Evolutionary conservation across 805 yeast species (phyloP).

Genomic region (Cyberlindnera maclurae): DNA sequence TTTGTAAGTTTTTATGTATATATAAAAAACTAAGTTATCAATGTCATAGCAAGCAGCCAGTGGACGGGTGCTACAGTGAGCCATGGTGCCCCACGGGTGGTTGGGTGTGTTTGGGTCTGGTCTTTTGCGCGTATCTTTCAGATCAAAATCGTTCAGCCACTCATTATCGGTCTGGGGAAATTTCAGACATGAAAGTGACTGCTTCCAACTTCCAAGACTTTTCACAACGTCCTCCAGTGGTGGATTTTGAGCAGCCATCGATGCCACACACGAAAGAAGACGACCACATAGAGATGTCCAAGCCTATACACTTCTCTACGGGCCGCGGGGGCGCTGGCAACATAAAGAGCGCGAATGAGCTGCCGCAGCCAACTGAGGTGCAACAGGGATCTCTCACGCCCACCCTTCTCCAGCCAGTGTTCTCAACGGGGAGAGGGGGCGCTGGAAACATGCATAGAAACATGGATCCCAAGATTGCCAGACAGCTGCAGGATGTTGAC

Average conservation of each 20-base stretch:
- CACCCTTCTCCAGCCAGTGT: slow-evolving; percentile 43
- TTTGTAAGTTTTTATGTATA: not conserved
- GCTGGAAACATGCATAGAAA: slow-evolving; percentile 68
- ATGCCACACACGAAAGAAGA: too few relatives aligned
- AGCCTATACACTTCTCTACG: slow-evolving; percentile 44
- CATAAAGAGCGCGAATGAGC: slow-evolving; percentile 36
- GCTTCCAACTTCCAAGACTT: not conserved
- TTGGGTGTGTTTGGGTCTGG: too few relatives aligned
- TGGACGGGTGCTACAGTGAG: too few relatives aligned
- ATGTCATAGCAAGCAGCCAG: too few relatives aligned
- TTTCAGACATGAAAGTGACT: too few relatives aligned
- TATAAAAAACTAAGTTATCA: not conserved
- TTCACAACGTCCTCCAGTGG: not conserved
- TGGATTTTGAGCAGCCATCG: too few relatives aligned
- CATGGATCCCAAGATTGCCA: slow-evolving; percentile 47
- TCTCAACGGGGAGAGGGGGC: slow-evolving; percentile 75
- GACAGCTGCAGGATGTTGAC: slow-evolving; percentile 65
- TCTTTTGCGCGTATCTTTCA: too few relatives aligned
- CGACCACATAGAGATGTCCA: slow-evolving; percentile 4
- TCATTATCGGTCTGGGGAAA: too few relatives aligned
- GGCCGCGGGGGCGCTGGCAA: slow-evolving; percentile 82
- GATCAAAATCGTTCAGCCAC: too few relatives aligned
- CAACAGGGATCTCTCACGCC: slow-evolving; percentile 61
- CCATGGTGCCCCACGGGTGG: too few relatives aligned
- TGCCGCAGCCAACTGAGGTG: slow-evolving; percentile 48